These are phyloP conservation scores for Canavalia ensiformis DNA, from an alignment of 306 rosid species.

Conservation along the genomic window DNA sequence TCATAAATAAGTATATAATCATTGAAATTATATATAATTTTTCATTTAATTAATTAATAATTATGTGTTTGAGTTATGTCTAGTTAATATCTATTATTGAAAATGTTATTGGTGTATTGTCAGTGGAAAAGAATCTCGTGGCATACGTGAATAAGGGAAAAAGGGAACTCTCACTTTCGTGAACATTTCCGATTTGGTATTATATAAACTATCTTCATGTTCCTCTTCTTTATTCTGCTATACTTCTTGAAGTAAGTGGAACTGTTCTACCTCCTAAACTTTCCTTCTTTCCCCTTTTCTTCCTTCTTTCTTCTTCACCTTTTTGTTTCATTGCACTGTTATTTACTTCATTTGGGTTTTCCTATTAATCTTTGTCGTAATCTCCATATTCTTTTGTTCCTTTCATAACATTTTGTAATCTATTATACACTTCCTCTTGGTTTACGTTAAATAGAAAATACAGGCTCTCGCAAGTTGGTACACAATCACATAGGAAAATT, in stretches of 20 bases:
- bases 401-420: not conserved
- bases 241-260: not conserved
- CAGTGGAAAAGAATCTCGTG: not conserved
- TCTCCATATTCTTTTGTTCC: not conserved
- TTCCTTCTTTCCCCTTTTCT: not conserved
- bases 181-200: conserved; percentile 1
- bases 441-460: not conserved
- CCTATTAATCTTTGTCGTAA: not conserved
- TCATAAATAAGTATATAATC: too few relatives aligned
- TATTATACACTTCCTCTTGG: not conserved
- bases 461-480: not conserved
- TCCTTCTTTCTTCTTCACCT: not conserved
- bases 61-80: not conserved
- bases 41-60: not conserved
- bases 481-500: not conserved
- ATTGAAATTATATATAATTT: too few relatives aligned
- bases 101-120: not conserved
- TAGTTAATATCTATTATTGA: not conserved
- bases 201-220: not conserved
- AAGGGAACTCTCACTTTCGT: not conserved
- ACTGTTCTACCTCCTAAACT: not conserved
- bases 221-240: not conserved
- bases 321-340: not conserved
- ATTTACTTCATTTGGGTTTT: not conserved
- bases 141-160: not conserved